Conservation (phyloP, 306 rosid genomes). For the Vigna unguiculata region DNA sequence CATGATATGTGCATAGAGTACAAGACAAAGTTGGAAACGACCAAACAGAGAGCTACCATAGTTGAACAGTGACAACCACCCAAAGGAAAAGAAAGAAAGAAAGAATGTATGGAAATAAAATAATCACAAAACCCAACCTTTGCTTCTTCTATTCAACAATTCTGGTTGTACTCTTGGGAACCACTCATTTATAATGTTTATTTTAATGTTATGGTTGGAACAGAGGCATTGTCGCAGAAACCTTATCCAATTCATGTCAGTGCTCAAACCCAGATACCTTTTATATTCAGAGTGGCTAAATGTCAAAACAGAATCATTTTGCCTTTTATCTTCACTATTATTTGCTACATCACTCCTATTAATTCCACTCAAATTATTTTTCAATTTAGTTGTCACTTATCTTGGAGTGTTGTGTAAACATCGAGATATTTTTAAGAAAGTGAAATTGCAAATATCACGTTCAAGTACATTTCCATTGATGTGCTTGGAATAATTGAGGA, state of each 20-base stretch:
- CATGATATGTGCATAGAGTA: neutral
- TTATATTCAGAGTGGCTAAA: no score
- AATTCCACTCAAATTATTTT: no score
- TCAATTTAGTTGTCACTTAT: no score
- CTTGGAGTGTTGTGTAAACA: no score
- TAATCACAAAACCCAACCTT: neutral
- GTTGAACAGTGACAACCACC: conserved; percentile 10
- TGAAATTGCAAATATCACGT: no score
- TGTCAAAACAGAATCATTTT: no score
- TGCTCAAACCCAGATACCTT: neutral
- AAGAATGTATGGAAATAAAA: neutral
- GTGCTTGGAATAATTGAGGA: no score
- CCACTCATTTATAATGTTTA: conserved; percentile 39
- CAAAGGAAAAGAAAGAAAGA: neutral
- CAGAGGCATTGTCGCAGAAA: neutral
- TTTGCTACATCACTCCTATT: no score
- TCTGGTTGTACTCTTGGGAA: conserved; percentile 29
- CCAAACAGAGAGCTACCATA: neutral
- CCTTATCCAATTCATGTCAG: neutral
- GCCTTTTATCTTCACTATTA: no score
- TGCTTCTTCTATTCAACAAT: neutral
- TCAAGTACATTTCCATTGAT: no score
- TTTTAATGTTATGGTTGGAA: conserved; percentile 3
- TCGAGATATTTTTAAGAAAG: no score
- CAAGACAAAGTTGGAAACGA: conserved; percentile 20